phyloP scores from a whole-genome alignment of 2,329 filamentous ascomycete species.

The Tympanopsis confertula region DNA sequence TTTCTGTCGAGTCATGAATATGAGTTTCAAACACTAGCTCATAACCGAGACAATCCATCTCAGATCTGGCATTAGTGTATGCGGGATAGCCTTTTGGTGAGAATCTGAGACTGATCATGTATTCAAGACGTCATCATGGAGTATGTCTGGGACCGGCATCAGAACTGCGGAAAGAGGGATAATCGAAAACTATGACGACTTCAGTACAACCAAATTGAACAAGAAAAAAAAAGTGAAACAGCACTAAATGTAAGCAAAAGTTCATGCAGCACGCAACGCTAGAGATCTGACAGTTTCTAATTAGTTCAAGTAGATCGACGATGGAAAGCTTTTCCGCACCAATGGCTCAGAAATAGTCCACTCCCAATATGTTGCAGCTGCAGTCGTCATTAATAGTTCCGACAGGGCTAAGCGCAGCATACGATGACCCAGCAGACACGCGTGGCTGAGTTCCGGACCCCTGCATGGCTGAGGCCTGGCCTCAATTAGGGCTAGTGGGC shows the following conservation, averaged over 20 bases:
- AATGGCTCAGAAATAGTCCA: not conserved
- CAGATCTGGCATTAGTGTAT: not conserved
- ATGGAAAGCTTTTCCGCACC: not conserved
- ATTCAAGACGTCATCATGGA: not conserved
- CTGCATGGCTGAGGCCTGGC: too few species aligned
- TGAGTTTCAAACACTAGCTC: too few species aligned
- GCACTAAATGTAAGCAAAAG: not conserved
- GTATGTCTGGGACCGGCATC: not conserved
- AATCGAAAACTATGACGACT: not conserved
- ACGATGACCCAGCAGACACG: too few species aligned
- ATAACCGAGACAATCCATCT: too few species aligned
- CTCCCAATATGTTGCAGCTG: not conserved
- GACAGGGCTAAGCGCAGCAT: too few species aligned
- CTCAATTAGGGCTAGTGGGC: too few species aligned
- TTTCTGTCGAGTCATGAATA: too few species aligned
- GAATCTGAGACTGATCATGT: not conserved
- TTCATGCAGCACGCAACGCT: not conserved
- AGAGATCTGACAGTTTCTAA: not conserved
- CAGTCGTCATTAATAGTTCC: not conserved
- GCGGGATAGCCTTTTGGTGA: not conserved
- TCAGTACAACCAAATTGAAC: not conserved
- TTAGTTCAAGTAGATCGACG: not conserved
- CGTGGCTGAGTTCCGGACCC: too few species aligned
- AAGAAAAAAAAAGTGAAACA: not conserved
- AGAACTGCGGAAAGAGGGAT: too few species aligned